Evolutionary conservation across 352 stramenopile species (phyloP), one percentile per base, ranked within the genome.

Genomic region (Globisporangium orthogonon): DNA sequence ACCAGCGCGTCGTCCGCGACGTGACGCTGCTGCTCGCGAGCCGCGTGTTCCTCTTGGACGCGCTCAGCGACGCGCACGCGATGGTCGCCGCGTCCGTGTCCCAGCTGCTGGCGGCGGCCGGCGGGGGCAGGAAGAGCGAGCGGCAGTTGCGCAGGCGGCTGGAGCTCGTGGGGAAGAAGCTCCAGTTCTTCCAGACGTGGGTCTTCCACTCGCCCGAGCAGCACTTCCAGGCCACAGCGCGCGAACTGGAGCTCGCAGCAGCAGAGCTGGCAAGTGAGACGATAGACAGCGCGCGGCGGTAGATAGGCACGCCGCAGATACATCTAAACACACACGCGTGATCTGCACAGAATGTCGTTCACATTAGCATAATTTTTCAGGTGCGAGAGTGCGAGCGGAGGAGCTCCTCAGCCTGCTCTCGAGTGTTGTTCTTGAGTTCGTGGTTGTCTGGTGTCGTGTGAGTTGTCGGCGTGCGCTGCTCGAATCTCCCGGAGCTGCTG

Each of bases 41-140:
- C 11, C 55, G 65, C 33, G 47, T 86, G 28, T 94, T 94, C 61
- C 52, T 88, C 14, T 58, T 89, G 33, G 83, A 94, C 56, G 78
- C 79, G 15, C 58, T 90, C 11, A 72, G 66, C 7, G 83, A 94
- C 60, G 66, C 70, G 39, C 62, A 59, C 33, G 45, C 56, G 18
- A 50, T 94, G 41, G 35, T 94, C 3, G 51, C 70, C 14, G 67
- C 58, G 3, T 74, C 71, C 52, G 33, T 65, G 7, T 40, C 55
- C 18, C 70, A 74, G 7, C 53, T 84, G 10, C 35, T 50, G 44
- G 35, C 28, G 5, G 15, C 4, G 2, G 31, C 17, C 9, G 33
- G 40, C n/a, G 44, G 23, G 23, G 23, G 3, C 56, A 55, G 18
- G 81, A 81, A 52, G 44, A 56, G 41, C 41, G 41, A 7, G 5